Base-by-base conservation (phyloP, 164 flowering plant species). In the grape (Vitis vinifera) region DNA sequence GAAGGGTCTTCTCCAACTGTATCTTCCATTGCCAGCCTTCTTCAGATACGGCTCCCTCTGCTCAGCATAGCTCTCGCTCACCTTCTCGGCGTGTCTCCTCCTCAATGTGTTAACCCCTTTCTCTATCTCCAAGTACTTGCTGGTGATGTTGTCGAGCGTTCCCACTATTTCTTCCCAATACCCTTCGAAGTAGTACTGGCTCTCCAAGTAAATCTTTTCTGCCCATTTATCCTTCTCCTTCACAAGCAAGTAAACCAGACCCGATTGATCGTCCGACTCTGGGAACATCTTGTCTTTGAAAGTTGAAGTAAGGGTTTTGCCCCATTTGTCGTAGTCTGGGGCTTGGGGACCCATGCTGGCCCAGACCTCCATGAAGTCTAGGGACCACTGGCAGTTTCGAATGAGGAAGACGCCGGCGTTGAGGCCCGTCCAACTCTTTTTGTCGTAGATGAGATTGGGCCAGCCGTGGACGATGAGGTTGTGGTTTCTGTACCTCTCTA, bases 311-410 rank as follows among this genome's bases (percentile, higher is more conserved):
- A 71, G 85, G 52, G 73, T 78, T 12, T 76, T 53, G 1, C 99
- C 92, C 98, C 98, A 93, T 37, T 76, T 68, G 0, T 69, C 85
- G 69, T 83, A 93, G 8, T 85, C 79, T 0, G 88, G 84, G 5
- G 82, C 77, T 71, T 84, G 88, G 9, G 99, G 99, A 64, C 98
- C 99, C 94, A 91, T 88, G 16, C 59, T 69, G 62, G 93, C 88
- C 99, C 99, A 95, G 9, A 30, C 81, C 2, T 93, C 93, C 78
- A 95, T 79, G 71, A 95, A 82, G 49, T 95, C 99, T 87, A 95
- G 80, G 9, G 99, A 86, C 99, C 99, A 92, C 71, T 95, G 99
- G 56, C 90, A 93, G 77, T 95, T 95, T 8, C 99, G 72, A n/a
- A 95, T 89, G 47, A 95, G 77, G 72, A 95, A 95, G 6, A 95